Evolutionary conservation across 2,329 filamentous ascomycete species (phyloP), one percentile per base, ranked within the genome.

Genomic region (Macrophomina tecta): DNA sequence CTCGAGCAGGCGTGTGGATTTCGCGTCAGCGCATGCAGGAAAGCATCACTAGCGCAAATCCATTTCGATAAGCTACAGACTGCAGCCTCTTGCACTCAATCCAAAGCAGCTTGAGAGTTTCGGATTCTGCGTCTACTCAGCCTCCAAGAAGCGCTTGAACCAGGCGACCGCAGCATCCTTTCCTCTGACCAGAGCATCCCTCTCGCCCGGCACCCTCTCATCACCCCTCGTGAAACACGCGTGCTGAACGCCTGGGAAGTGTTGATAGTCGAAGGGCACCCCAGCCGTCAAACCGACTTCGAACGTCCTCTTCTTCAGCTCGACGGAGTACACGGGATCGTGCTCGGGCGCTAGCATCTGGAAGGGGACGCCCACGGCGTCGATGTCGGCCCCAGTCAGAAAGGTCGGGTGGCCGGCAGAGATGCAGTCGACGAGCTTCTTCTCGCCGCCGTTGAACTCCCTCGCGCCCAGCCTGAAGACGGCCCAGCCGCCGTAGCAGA

Each of bases 261-360:
- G 78, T 69, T 82, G 79, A 73, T 85, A 87, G 60, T 85, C 82
- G 68, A 81, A 85, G 12, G 78, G 71, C 6, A 85, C 65, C 0
- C 76, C 77, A 14, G 77, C 55, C 56, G 71, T 75, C 30, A 73
- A 77, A 46, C 86, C 67, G 8, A 75, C 77, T 62, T 76, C 69
- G 68, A 83, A 79, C 0, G 78, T 74, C 70, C 81, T 74, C 52
- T 66, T 55, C 75, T 86, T 87, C 60, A 86, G 62, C 73, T 85
- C 84, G 0, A 73, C 63, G 1, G 80, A 77, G 70, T 77, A 86
- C 18, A 71, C 63, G 0, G 45, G 64, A 71, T 87, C 85, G 36
- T 74, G 55, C 74, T 87, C 83, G 0, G 85, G 83, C 1, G 83
- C 83, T 6, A 87, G 70, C 5, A 86, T 74, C 74, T 87, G 85